phyloP scores from a whole-genome alignment of 192 early-diverging fungal species.

The Coemansia sp. region DNA sequence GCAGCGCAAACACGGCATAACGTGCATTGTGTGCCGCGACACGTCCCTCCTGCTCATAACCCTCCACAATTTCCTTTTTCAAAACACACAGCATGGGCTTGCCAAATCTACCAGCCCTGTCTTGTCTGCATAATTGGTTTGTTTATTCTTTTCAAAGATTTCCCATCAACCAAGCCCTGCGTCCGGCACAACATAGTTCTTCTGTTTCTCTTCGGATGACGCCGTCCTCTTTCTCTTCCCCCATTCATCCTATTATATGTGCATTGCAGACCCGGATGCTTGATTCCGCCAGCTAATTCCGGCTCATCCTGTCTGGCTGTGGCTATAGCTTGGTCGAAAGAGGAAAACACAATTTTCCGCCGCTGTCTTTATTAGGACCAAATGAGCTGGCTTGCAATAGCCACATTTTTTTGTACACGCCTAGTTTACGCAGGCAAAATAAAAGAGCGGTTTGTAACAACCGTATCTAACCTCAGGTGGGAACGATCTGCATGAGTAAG shows the following conservation, averaged over 20 bases:
- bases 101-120: no score
- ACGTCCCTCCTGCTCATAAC: neutral
- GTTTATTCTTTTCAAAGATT: neutral
- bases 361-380: neutral
- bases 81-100: neutral
- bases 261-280: neutral
- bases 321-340: neutral
- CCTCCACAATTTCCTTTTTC: neutral
- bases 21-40: neutral
- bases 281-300: neutral
- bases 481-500: conserved; percentile 14
- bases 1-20: neutral
- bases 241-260: no score
- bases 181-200: neutral
- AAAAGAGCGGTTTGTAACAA: conserved; percentile 1
- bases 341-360: neutral
- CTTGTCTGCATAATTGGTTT: no score
- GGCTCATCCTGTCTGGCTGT: conserved; percentile 1
- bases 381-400: neutral
- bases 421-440: conserved; percentile 1
- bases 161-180: neutral
- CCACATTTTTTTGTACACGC: neutral
- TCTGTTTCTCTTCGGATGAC: neutral
- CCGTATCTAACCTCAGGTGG: neutral
- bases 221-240: neutral